These are phyloP conservation scores for Beauveria sp. DNA, from an alignment of 2,329 filamentous ascomycete species.

Conservation along the genomic window DNA sequence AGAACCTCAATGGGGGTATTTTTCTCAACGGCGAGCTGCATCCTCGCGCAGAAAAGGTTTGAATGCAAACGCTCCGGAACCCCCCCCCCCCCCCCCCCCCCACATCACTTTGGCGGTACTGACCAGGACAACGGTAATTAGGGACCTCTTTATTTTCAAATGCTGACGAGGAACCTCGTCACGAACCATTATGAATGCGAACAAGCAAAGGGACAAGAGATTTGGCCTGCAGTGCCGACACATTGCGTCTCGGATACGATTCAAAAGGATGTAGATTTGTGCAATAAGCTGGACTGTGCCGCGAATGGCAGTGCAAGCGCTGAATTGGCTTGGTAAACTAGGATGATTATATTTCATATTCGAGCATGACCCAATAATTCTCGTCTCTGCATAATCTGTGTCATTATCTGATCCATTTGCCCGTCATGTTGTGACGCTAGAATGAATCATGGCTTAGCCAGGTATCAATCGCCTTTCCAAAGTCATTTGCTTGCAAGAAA, in stretches of 20 bases:
- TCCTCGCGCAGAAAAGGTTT: constrained; percentile 38
- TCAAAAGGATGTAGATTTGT: constrained; percentile 21
- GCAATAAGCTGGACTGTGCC: constrained; percentile 17
- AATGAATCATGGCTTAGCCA: constrained; percentile 21
- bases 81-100: too few species aligned
- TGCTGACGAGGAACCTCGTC: constrained; percentile 19
- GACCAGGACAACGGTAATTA: constrained; percentile 13
- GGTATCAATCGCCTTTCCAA: constrained; percentile 26
- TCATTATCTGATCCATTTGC: not conserved
- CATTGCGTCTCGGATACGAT: constrained; percentile 19
- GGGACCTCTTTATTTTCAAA: constrained; percentile 39
- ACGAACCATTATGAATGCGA: constrained; percentile 21
- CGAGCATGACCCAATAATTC: too few species aligned
- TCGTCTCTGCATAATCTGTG: not conserved
- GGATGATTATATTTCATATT: too few species aligned
- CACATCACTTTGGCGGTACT: not conserved
- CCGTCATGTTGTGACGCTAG: not conserved
- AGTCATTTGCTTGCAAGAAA: constrained; percentile 28
- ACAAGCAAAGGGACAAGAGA: constrained; percentile 18
- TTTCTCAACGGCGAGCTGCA: constrained; percentile 46
- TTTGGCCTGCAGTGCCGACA: constrained; percentile 22
- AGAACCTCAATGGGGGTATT: constrained; percentile 42
- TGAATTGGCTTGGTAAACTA: constrained; percentile 12
- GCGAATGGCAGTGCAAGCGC: constrained; percentile 7
- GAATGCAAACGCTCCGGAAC: too few species aligned